A percentile compares a stretch with the other conserved stretches of the same genome.
phyloP scores from a whole-genome alignment of 2,329 filamentous ascomycete genomes.

The Didymella keratinophila region DNA sequence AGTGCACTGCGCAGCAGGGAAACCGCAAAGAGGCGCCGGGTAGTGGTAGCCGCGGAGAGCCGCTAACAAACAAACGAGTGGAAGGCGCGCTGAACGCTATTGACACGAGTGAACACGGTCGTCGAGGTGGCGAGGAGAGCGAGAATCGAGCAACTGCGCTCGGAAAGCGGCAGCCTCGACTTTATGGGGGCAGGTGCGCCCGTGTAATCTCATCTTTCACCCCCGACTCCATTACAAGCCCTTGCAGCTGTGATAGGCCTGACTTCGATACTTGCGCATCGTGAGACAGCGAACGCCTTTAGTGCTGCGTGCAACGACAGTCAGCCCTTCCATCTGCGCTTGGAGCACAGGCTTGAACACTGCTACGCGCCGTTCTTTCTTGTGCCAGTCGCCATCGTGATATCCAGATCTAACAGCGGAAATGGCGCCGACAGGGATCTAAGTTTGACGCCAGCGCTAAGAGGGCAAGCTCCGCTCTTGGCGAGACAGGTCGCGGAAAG shows the following conservation, averaged over 20 bases:
- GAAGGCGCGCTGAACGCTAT: conserved; percentile 16
- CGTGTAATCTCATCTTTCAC: conserved; percentile 17
- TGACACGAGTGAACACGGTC: conserved; percentile 11
- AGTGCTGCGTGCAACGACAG: neutral
- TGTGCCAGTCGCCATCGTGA: conserved; percentile 17
- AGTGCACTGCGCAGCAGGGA: conserved; percentile 18
- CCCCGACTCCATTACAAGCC: conserved; percentile 14
- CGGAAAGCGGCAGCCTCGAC: conserved; percentile 6
- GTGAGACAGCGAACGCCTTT: conserved; percentile 6
- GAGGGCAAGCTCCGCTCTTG: conserved; percentile 9
- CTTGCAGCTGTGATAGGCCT: conserved; percentile 2
- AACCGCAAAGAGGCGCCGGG: conserved; percentile 11
- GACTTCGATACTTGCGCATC: conserved; percentile 6
- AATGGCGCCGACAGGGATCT: conserved; percentile 2
- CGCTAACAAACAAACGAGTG: conserved; percentile 16
- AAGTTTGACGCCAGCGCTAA: conserved; percentile 14
- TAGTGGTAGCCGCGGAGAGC: conserved; percentile 8
- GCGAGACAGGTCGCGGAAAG: conserved; percentile 1
- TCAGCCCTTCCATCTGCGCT: neutral
- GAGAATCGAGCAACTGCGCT: neutral
- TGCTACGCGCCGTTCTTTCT: conserved; percentile 16
- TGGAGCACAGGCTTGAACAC: conserved; percentile 8
- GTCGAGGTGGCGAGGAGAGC: neutral
- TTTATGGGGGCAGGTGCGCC: conserved; percentile 12
- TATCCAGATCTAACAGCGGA: conserved; percentile 10